phyloP scores from a whole-genome alignment of 2,329 filamentous ascomycete genomes.

The Sporothrix brasiliensis region DNA sequence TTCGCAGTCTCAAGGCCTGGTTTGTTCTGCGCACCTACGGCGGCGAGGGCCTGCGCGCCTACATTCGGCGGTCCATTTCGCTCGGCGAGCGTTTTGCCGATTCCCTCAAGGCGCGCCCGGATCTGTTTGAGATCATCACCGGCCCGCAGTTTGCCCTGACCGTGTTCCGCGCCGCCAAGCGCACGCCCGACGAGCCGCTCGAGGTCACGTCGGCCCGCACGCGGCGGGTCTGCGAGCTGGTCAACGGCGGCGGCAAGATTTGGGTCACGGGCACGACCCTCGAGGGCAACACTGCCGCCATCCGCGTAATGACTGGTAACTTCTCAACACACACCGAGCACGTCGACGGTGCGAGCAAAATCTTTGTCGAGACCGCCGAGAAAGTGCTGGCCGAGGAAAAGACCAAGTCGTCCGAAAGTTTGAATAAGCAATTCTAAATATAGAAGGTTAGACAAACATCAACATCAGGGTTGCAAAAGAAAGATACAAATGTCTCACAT shows the following conservation, averaged over 20 bases:
- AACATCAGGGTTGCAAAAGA: not conserved
- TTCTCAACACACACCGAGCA: conserved; percentile 70
- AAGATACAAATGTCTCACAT: not conserved
- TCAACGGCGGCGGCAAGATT: conserved; percentile 75
- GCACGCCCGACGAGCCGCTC: conserved; percentile 40
- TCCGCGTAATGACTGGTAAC: conserved; percentile 78
- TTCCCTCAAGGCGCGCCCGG: conserved; percentile 55
- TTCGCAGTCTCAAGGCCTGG: conserved; percentile 91
- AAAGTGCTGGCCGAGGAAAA: conserved; percentile 47
- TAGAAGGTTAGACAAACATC: not conserved
- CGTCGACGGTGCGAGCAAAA: conserved; percentile 71
- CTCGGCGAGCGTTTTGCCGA: conserved; percentile 71
- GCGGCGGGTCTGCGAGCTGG: conserved; percentile 71
- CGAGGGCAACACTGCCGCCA: conserved; percentile 68
- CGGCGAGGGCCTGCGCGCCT: conserved; percentile 66
- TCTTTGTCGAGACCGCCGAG: conserved; percentile 67
- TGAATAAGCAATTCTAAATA: not conserved
- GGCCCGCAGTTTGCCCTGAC: conserved; percentile 77
- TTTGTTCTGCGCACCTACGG: conserved; percentile 88
- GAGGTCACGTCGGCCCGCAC: conserved; percentile 60
- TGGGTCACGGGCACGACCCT: conserved; percentile 81
- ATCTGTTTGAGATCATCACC: conserved; percentile 73
- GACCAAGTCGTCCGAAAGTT: not conserved
- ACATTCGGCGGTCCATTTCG: conserved; percentile 69
- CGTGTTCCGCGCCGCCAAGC: conserved; percentile 65